These are phyloP conservation scores for Physcomitrium patens DNA, from an alignment of 225 moss, liverwort and hornwort genomes.

Conservation along the genomic window DNA sequence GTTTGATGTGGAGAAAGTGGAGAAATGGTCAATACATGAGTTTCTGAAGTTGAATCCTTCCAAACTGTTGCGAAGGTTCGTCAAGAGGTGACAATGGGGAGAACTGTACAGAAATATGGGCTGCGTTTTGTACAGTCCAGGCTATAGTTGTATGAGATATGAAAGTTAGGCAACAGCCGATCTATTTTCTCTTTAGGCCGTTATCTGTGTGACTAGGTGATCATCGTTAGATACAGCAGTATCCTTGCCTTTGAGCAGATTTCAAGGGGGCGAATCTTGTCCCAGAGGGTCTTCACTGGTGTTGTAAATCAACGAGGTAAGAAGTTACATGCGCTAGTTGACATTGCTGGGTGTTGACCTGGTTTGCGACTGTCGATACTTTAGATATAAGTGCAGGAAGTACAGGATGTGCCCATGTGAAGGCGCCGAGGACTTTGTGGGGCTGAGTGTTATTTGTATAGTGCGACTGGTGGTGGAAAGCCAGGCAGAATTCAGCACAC, in stretches of 20 bases:
- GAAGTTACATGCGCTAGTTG: neutral
- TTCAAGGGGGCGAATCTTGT: too few species aligned
- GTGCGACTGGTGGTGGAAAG: neutral
- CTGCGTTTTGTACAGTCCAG: constrained; percentile 45
- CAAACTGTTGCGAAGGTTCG: neutral
- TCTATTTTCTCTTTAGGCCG: constrained; percentile 33
- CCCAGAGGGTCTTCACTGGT: neutral
- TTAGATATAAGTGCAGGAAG: constrained; percentile 8
- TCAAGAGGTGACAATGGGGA: constrained; percentile 21
- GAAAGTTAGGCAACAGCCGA: constrained; percentile 37
- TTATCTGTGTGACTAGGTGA: constrained; percentile 29
- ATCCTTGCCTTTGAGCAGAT: too few species aligned
- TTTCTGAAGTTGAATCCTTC: constrained; percentile 23
- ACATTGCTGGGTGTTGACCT: neutral
- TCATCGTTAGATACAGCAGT: constrained; percentile 29
- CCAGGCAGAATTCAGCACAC: constrained; percentile 11
- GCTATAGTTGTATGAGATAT: constrained; percentile 36
- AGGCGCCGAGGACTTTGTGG: neutral
- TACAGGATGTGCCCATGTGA: neutral
- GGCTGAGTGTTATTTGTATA: constrained; percentile 8
- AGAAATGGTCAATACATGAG: neutral
- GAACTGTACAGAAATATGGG: constrained; percentile 52
- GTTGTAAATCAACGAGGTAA: neutral
- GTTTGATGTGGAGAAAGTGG: neutral
- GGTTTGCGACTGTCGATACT: constrained; percentile 22